A percentile compares a stretch with the other conserved stretches of the same genome.
phyloP scores from a whole-genome alignment of 1,139 yeast species.

The Scheffersomyces parashehatae region DNA sequence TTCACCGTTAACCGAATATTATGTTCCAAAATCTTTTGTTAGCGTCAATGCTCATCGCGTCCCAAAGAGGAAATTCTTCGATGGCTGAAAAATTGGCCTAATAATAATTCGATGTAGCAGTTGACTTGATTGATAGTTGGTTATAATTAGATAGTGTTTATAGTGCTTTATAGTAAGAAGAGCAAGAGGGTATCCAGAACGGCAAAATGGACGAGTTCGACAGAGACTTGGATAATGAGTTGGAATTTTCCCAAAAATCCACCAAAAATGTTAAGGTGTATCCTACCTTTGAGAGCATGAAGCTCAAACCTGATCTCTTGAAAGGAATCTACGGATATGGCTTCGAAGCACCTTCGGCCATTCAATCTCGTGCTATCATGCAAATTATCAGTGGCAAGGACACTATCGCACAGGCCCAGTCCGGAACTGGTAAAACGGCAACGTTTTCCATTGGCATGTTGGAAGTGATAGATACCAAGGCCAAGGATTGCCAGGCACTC shows the following conservation, averaged over 20 bases:
- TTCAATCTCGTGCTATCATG: slow-evolving; percentile 91
- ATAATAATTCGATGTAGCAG: not conserved
- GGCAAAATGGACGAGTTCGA: slow-evolving; percentile 40
- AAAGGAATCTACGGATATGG: slow-evolving; percentile 89
- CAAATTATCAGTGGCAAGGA: slow-evolving; percentile 91
- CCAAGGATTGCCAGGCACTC: slow-evolving; percentile 75
- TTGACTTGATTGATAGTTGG: not conserved
- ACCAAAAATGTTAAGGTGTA: slow-evolving; percentile 64
- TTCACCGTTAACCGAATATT: no score
- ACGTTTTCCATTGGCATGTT: slow-evolving; percentile 92
- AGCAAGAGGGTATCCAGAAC: not conserved
- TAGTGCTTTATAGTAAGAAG: no score
- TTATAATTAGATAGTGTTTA: no score
- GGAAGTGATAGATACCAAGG: slow-evolving; percentile 69
- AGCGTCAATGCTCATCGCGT: slow-evolving; percentile 1
- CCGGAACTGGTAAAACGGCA: slow-evolving; percentile 98
- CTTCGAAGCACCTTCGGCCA: slow-evolving; percentile 91
- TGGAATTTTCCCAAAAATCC: slow-evolving; percentile 54
- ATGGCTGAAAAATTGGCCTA: no score
- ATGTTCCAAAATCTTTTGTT: no score
- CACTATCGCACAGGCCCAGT: slow-evolving; percentile 95
- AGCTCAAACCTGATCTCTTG: slow-evolving; percentile 63
- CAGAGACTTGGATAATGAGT: slow-evolving; percentile 54
- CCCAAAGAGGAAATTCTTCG: not conserved
- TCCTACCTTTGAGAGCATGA: slow-evolving; percentile 77